Percentiles rank a stretch among this genome's conserved stretches.
phyloP scores from a whole-genome alignment of 495 filamentous ascomycete genomes.

The Hypoxylon intermedium region DNA sequence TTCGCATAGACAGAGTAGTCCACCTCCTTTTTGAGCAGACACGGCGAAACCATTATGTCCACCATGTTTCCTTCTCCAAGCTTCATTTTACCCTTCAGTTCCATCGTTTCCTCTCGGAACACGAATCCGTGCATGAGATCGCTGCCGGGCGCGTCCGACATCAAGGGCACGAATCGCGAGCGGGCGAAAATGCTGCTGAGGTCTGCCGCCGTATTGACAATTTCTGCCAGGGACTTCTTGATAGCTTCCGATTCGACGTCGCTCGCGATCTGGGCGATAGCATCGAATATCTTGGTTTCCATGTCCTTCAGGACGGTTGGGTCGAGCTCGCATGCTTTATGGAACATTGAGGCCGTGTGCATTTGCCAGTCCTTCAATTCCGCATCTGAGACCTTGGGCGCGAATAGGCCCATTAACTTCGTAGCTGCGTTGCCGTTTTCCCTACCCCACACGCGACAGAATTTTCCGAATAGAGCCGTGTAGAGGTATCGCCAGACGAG shows the following conservation, averaged over 20 bases:
- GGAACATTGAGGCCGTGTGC: constrained; percentile 29
- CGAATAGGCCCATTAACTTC: constrained; percentile 12
- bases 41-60: constrained; percentile 41
- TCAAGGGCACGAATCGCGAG: constrained; percentile 24
- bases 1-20: constrained; percentile 38
- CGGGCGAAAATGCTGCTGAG: constrained; percentile 27
- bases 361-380: constrained; percentile 31
- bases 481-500: constrained; percentile 41
- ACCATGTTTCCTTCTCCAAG: constrained; percentile 19
- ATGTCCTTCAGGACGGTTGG: constrained; percentile 11
- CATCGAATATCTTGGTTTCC: constrained; percentile 11
- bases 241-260: constrained; percentile 10
- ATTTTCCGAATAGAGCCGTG: constrained; percentile 26
- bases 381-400: constrained; percentile 9
- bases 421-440: constrained; percentile 20
- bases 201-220: constrained; percentile 27
- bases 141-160: constrained; percentile 37
- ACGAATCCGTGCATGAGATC: constrained; percentile 32
- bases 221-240: constrained; percentile 9
- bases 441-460: constrained; percentile 37
- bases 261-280: constrained; percentile 13
- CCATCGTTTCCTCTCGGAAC: constrained; percentile 27
- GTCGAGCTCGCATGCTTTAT: constrained; percentile 21
- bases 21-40: constrained; percentile 37
- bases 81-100: constrained; percentile 28